Percentiles rank a stretch among this genome's conserved stretches.
Evolutionary conservation across 805 yeast species (phyloP).

Genomic region (Barnettozyma vustinii): DNA sequence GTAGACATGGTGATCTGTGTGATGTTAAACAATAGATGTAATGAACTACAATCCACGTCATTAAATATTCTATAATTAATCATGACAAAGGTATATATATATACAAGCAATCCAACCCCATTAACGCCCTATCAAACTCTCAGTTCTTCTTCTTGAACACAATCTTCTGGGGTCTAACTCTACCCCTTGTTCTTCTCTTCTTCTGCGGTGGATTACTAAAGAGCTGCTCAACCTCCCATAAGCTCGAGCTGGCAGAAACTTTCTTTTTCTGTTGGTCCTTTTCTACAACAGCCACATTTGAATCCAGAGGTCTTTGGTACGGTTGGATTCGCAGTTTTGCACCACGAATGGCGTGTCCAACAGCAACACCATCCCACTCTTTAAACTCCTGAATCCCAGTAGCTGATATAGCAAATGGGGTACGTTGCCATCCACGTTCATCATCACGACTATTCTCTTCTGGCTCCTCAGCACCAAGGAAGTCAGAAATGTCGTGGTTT

Average conservation of each 20-base stretch:
- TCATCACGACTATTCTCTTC: background rate
- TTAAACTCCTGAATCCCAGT: conserved; percentile 4
- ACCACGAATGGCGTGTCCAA: conserved; percentile 5
- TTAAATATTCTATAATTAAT: background rate
- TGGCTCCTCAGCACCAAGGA: conserved; percentile 7
- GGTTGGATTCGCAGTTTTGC: conserved; percentile 26
- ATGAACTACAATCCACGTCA: background rate
- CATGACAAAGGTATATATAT: background rate
- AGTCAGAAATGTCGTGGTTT: conserved; percentile 16
- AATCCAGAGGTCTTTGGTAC: conserved; percentile 27
- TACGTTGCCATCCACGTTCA: conserved; percentile 7
- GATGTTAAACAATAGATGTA: conserved; percentile 28
- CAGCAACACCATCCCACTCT: conserved; percentile 25
- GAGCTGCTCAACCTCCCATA: conserved; percentile 5
- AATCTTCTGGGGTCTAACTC: conserved; percentile 9
- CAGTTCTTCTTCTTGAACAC: conserved; percentile 1
- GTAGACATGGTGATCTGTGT: conserved; percentile 46
- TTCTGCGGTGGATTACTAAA: conserved; percentile 9
- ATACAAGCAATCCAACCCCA: background rate
- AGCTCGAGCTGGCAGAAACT: conserved; percentile 3
- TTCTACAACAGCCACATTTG: background rate
- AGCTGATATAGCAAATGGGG: conserved; percentile 6
- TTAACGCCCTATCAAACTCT: background rate
- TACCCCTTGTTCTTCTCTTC: conserved; percentile 6
- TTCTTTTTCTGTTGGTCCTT: background rate